Conservation (phyloP, 306 rosid genomes). For the Acacia melanoxylon region DNA sequence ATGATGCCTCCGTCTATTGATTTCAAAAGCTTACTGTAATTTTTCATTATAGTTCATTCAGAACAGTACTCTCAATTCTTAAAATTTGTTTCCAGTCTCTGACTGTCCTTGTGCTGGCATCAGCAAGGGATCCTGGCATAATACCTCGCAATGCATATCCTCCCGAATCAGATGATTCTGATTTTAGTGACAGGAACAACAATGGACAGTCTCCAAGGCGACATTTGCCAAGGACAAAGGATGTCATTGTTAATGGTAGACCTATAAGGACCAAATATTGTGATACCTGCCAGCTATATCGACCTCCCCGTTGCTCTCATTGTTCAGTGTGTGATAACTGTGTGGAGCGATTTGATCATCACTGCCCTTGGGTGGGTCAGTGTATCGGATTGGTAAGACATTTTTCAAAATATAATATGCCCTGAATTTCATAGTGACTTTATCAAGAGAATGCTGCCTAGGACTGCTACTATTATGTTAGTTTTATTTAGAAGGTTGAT, state of each 20-base stretch:
- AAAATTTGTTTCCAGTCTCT: constrained; percentile 51
- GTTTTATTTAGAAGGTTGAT: constrained; percentile 1
- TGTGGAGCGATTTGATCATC: constrained; percentile 84
- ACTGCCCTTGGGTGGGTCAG: constrained; percentile 93
- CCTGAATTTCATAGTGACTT: neutral
- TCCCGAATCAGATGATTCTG: constrained; percentile 53
- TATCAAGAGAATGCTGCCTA: neutral
- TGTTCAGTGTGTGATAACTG: constrained; percentile 82
- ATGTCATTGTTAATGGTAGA: constrained; percentile 53
- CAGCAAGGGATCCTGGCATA: constrained; percentile 85
- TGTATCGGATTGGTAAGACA: constrained; percentile 72
- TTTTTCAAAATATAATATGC: neutral
- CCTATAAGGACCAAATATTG: constrained; percentile 64
- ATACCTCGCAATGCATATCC: constrained; percentile 67
- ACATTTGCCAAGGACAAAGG: constrained; percentile 56
- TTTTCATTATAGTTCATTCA: neutral
- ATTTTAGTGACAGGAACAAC: constrained; percentile 27
- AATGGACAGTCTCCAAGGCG: constrained; percentile 38
- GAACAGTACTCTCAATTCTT: constrained; percentile 28
- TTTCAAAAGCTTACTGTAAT: neutral
- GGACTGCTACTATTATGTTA: neutral
- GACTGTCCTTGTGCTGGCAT: constrained; percentile 57
- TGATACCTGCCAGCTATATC: constrained; percentile 72
- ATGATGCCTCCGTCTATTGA: neutral
- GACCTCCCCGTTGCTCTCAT: constrained; percentile 78